Conservation (phyloP, 148 eudicot genomes). For the Nepenthes gracilis region DNA sequence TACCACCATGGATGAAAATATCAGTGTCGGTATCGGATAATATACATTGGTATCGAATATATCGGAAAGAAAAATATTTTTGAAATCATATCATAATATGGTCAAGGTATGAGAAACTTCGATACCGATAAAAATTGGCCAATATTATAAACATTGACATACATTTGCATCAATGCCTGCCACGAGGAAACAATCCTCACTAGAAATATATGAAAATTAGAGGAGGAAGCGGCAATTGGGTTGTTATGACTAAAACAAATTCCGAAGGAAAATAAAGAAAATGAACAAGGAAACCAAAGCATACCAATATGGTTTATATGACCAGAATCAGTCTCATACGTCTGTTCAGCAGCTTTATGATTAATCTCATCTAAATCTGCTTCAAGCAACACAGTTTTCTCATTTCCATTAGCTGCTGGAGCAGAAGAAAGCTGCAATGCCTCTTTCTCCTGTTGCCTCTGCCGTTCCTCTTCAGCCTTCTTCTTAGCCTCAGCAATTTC, state of each 20-base stretch:
- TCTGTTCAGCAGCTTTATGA: slow-evolving; percentile 32
- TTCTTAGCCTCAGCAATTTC: slow-evolving; percentile 75
- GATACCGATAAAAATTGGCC: too few species aligned
- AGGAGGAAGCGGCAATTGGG: neutral
- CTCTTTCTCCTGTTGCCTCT: slow-evolving; percentile 37
- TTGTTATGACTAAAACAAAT: neutral
- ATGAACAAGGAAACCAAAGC: neutral
- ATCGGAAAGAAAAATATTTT: neutral
- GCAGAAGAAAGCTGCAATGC: slow-evolving; percentile 26
- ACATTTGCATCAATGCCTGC: too few species aligned
- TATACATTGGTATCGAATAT: neutral
- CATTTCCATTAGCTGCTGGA: slow-evolving; percentile 35
- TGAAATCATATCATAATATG: neutral
- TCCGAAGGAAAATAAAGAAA: neutral
- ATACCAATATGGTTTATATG: slow-evolving; percentile 29
- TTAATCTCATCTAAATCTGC: slow-evolving; percentile 21
- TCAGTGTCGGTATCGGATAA: neutral
- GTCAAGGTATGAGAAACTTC: too few species aligned
- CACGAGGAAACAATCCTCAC: too few species aligned
- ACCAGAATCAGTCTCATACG: slow-evolving; percentile 22
- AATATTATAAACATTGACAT: too few species aligned
- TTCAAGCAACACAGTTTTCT: slow-evolving; percentile 24
- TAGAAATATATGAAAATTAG: neutral
- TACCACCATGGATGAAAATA: slow-evolving; percentile 12
- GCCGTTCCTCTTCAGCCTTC: slow-evolving; percentile 58